Conservation (phyloP, 306 rosid genomes). For the Luffa aegyptiaca region DNA sequence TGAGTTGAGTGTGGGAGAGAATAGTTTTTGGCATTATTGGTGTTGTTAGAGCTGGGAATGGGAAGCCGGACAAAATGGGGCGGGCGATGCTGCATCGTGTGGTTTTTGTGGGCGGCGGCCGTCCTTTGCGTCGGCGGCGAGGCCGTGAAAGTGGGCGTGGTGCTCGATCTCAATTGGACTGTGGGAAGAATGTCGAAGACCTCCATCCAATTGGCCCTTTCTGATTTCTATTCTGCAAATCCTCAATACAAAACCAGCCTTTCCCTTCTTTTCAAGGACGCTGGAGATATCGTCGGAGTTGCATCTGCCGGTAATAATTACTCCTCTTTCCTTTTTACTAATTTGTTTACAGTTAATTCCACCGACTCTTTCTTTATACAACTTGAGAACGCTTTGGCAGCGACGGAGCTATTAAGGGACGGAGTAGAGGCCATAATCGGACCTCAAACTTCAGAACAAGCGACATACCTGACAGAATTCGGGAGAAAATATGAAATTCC, state of each 20-base stretch:
- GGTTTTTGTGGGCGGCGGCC: background rate
- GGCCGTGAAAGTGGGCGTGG: background rate
- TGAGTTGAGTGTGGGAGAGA: background rate
- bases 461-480: conserved; percentile 2
- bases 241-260: background rate
- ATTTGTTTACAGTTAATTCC: too few relatives aligned
- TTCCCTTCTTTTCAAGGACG: background rate
- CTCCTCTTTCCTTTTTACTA: too few relatives aligned
- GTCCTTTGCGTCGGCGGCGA: background rate
- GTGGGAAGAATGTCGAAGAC: background rate
- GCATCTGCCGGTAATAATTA: conserved; percentile 5
- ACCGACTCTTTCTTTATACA: too few relatives aligned
- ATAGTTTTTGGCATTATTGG: background rate
- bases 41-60: background rate
- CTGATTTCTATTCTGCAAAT: background rate
- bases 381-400: background rate
- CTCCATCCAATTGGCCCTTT: background rate
- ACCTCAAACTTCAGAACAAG: conserved; percentile 16
- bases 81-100: background rate
- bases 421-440: conserved; percentile 14
- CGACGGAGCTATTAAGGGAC: conserved; percentile 2
- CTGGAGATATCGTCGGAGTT: background rate
- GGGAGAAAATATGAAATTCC: conserved; percentile 18
- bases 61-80: background rate
- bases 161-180: background rate